Evolutionary conservation across 495 filamentous ascomycete genomes (phyloP), one percentile per base, ranked within the genome.

Genomic region (Elaphomyces granulatus): DNA sequence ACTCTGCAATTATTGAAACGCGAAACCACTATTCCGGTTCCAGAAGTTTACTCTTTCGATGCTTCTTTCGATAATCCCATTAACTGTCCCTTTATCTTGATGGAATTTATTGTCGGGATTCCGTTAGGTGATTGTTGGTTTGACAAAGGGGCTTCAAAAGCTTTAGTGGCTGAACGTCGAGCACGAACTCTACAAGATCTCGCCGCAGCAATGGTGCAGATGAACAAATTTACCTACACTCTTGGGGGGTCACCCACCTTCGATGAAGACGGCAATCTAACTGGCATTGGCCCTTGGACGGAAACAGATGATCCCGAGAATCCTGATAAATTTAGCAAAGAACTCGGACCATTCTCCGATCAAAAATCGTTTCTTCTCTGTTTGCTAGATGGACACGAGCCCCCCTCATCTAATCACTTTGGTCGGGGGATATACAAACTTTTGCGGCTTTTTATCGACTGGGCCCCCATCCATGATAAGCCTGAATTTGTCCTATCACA

Each of bases 401-500:
- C 21, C 10, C 14, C 35, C 10, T 30, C 38, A 26, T 4, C 43
- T 16, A 31, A 45, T 9, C 15, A 14, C 8, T 8, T 49, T 35
- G 8, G 32, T 10, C 39, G 32, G 34, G 55, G 55, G 36, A 9
- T 52, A 4, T 21, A 21, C 1, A 49, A 39, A 38, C 47, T 59
- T 14, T 32, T 60, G 7, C 40, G 33, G 8, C 36, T 42, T 16
- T 35, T 60, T 12, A 42, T 57, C 23, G 34, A 8, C 33, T 48
- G 46, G 45, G 41, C 40, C n/a, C 41, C 47, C 17, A n/a, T n/a
- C n/a, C n/a, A n/a, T n/a, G n/a, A 35, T 6, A 32, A 45, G 34
- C 50, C 45, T 16, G 15, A 35, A 4, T 64, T 64, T 32, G 53
- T 62, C 7, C 57, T 68, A 15, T 40, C 47, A 2, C 53, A 53